phyloP scores from a whole-genome alignment of 495 filamentous ascomycete genomes.

The Neurospora sp. region DNA sequence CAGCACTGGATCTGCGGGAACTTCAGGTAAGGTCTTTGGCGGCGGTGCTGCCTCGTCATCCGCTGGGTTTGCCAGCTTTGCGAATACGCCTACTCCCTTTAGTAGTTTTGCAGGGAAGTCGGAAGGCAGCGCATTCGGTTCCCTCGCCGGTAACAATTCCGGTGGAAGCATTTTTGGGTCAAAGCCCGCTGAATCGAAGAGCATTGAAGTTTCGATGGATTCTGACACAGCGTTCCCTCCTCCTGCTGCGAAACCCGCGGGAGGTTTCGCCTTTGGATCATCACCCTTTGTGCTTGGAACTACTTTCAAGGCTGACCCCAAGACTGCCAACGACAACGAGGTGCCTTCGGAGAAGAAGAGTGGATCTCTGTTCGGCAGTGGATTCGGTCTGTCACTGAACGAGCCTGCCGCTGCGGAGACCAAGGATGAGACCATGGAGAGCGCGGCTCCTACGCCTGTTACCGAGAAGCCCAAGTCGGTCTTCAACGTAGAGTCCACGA shows the following conservation, averaged over 20 bases:
- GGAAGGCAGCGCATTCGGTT: slow-evolving; percentile 40
- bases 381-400: slow-evolving; percentile 44
- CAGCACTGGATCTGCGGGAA: slow-evolving; percentile 2
- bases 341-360: slow-evolving; percentile 36
- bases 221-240: slow-evolving; percentile 32
- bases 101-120: slow-evolving; percentile 45
- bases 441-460: slow-evolving; percentile 21
- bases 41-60: slow-evolving; percentile 16
- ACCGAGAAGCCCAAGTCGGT: slow-evolving; percentile 25
- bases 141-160: slow-evolving; percentile 27
- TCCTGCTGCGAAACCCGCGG: slow-evolving; percentile 18
- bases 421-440: slow-evolving; percentile 53
- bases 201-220: slow-evolving; percentile 31
- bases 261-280: slow-evolving; percentile 44
- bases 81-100: slow-evolving; percentile 33
- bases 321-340: slow-evolving; percentile 47
- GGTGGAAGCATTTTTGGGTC: slow-evolving; percentile 41
- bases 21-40: slow-evolving; percentile 26
- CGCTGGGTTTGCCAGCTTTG: slow-evolving; percentile 50
- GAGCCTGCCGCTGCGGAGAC: slow-evolving; percentile 33
- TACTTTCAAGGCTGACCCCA: slow-evolving; percentile 68
- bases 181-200: slow-evolving; percentile 22
- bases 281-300: slow-evolving; percentile 64
- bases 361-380: slow-evolving; percentile 45
- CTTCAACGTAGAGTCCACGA: slow-evolving; percentile 40